phyloP scores from a whole-genome alignment of 805 yeast species.

The Candida ponderosae region DNA sequence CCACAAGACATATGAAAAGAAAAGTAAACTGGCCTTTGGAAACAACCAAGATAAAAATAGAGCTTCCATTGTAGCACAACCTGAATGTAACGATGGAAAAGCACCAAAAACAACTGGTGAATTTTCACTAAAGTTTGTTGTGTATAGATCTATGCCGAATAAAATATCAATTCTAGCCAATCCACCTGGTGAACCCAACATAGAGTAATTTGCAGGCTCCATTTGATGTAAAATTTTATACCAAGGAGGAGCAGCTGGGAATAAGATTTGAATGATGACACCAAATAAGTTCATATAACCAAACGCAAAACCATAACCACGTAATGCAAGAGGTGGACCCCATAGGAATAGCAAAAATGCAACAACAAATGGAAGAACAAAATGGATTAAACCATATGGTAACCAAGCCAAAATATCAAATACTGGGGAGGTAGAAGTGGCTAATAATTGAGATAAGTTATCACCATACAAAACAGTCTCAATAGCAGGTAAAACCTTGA shows the following conservation, averaged over 20 bases:
- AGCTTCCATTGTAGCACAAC: slow-evolving; percentile 91
- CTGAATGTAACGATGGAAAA: slow-evolving; percentile 81
- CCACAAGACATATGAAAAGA: slow-evolving; percentile 79
- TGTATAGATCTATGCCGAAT: slow-evolving; percentile 74
- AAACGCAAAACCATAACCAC: slow-evolving; percentile 85
- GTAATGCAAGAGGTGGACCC: slow-evolving; percentile 84
- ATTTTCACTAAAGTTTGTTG: slow-evolving; percentile 66
- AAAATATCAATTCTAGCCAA: slow-evolving; percentile 77
- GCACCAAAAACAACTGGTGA: slow-evolving; percentile 96
- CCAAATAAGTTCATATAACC: slow-evolving; percentile 92
- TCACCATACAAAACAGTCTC: slow-evolving; percentile 92
- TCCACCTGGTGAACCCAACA: slow-evolving; percentile 96
- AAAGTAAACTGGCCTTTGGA: slow-evolving; percentile 58
- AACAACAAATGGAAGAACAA: slow-evolving; percentile 82
- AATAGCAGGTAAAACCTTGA: slow-evolving; percentile 81
- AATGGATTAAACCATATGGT: slow-evolving; percentile 90
- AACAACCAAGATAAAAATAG: slow-evolving; percentile 77
- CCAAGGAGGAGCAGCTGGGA: slow-evolving; percentile 99
- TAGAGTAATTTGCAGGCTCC: slow-evolving; percentile 82
- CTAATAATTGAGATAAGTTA: slow-evolving; percentile 74
- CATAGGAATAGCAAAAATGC: slow-evolving; percentile 73
- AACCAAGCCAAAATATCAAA: slow-evolving; percentile 89
- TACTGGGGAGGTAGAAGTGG: slow-evolving; percentile 55
- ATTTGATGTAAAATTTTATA: slow-evolving; percentile 79
- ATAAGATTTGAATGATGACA: slow-evolving; percentile 70